Evolutionary conservation across 2,329 filamentous ascomycete species (phyloP).

Genomic region (Fusarium sp.): DNA sequence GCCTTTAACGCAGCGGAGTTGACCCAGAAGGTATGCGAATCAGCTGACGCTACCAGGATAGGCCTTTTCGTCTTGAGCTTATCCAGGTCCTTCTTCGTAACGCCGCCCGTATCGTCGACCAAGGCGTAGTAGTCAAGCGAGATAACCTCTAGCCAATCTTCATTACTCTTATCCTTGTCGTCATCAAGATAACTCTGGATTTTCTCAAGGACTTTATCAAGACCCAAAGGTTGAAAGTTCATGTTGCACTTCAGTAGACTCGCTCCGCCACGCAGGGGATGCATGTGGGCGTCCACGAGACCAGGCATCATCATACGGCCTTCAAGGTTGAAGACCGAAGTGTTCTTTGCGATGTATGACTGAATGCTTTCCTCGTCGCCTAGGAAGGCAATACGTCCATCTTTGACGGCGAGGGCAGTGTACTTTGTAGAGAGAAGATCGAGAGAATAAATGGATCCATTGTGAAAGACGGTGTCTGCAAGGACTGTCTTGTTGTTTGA

Average conservation of each 20-base stretch:
- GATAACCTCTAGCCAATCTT: not conserved
- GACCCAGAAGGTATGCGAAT: not conserved
- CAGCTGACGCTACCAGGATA: not conserved
- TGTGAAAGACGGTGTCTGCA: not conserved
- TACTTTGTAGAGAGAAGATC: not conserved
- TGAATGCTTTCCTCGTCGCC: not conserved
- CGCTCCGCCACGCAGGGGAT: not conserved
- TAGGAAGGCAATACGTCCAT: not conserved
- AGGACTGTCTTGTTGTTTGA: not conserved
- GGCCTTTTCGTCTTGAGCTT: not conserved
- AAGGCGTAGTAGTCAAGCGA: not conserved
- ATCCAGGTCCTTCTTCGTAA: not conserved
- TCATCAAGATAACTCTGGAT: not conserved
- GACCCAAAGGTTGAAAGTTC: not conserved
- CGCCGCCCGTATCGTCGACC: not conserved
- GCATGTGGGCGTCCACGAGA: not conserved
- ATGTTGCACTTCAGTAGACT: not conserved
- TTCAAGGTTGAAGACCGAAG: not conserved
- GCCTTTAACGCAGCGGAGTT: not conserved
- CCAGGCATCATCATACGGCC: not conserved
- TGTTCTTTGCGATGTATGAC: rapidly evolving
- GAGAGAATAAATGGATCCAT: not conserved
- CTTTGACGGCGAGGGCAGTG: not conserved
- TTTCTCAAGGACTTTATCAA: not conserved
- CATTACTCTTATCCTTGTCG: not conserved